Percentiles rank a stretch among this genome's conserved stretches.
phyloP scores from a whole-genome alignment of 2,329 filamentous ascomycete species.

The Tolypocladium paradoxum region DNA sequence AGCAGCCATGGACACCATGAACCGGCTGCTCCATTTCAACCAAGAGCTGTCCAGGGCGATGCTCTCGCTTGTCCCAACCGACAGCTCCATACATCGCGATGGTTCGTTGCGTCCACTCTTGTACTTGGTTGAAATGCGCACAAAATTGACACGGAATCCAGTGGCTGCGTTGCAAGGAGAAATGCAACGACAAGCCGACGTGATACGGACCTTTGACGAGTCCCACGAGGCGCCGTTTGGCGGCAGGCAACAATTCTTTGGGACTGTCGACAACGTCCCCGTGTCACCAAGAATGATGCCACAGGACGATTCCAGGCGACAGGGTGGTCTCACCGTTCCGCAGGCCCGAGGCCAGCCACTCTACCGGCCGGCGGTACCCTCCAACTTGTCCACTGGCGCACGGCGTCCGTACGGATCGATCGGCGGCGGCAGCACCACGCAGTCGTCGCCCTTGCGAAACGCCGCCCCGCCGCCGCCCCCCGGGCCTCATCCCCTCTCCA shows the following conservation, averaged over 20 bases:
- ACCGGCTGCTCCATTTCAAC: constrained; percentile 63
- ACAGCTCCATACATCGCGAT: constrained; percentile 71
- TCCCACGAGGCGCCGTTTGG: constrained; percentile 60
- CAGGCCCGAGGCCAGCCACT: constrained; percentile 49
- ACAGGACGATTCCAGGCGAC: constrained; percentile 72
- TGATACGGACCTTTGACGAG: constrained; percentile 47
- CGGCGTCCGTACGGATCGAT: constrained; percentile 80
- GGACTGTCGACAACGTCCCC: constrained; percentile 61
- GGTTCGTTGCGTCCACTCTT: constrained; percentile 43
- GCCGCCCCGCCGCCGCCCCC: constrained; percentile 54
- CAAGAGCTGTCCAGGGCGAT: constrained; percentile 72
- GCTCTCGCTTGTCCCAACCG: constrained; percentile 61
- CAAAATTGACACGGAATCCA: constrained; percentile 13
- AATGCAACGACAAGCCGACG: constrained; percentile 50
- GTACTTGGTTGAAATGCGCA: neutral
- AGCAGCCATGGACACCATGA: constrained; percentile 68
- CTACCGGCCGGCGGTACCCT: constrained; percentile 68
- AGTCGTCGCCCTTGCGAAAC: constrained; percentile 65
- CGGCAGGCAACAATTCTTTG: constrained; percentile 55
- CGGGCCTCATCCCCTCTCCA: constrained; percentile 53
- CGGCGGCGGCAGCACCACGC: constrained; percentile 56
- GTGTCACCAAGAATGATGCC: constrained; percentile 81
- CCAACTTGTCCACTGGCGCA: constrained; percentile 69
- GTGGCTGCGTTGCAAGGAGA: constrained; percentile 47
- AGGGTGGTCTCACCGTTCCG: constrained; percentile 55